These are phyloP conservation scores for Sarocladium strictum DNA, from an alignment of 2,329 filamentous ascomycete species.

Conservation along the genomic window DNA sequence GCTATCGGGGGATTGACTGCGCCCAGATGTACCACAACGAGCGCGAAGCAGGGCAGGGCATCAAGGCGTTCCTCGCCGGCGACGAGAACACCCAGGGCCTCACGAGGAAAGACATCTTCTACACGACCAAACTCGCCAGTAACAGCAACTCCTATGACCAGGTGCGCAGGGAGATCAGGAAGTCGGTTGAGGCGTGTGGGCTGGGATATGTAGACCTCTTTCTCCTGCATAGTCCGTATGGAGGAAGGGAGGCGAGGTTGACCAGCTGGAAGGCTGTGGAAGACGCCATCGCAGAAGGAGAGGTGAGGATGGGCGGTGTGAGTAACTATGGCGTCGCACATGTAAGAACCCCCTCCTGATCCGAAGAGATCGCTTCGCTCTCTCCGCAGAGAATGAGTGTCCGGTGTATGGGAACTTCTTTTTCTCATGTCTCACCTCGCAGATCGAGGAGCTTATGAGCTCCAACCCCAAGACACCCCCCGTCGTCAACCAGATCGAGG, in stretches of 20 bases:
- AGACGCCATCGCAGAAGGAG: slow-evolving; percentile 66
- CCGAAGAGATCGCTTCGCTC: fast-evolving
- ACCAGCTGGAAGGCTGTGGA: slow-evolving; percentile 73
- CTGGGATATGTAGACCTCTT: slow-evolving; percentile 76
- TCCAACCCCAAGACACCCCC: slow-evolving; percentile 57
- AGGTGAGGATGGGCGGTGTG: slow-evolving; percentile 66
- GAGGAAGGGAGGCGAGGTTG: slow-evolving; percentile 59
- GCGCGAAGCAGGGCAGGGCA: slow-evolving; percentile 59
- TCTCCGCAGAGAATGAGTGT: too few relatives aligned
- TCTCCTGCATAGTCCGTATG: slow-evolving; percentile 73
- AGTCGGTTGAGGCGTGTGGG: slow-evolving; percentile 58
- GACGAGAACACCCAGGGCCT: slow-evolving; percentile 42
- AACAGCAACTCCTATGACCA: slow-evolving; percentile 60
- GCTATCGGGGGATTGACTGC: slow-evolving; percentile 46
- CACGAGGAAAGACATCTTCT: slow-evolving; percentile 63
- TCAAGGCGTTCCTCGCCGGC: slow-evolving; percentile 49
- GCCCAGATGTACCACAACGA: slow-evolving; percentile 63
- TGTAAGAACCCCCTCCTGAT: slow-evolving; percentile 40
- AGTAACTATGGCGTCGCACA: slow-evolving; percentile 75
- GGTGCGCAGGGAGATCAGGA: slow-evolving; percentile 59
- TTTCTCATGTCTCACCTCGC: background rate
- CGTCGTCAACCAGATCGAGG: slow-evolving; percentile 73
- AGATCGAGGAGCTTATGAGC: slow-evolving; percentile 64
- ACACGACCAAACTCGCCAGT: slow-evolving; percentile 70
- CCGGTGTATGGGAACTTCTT: too few relatives aligned